phyloP scores from a whole-genome alignment of 805 yeast genomes.

The Pichia ethanolica region DNA sequence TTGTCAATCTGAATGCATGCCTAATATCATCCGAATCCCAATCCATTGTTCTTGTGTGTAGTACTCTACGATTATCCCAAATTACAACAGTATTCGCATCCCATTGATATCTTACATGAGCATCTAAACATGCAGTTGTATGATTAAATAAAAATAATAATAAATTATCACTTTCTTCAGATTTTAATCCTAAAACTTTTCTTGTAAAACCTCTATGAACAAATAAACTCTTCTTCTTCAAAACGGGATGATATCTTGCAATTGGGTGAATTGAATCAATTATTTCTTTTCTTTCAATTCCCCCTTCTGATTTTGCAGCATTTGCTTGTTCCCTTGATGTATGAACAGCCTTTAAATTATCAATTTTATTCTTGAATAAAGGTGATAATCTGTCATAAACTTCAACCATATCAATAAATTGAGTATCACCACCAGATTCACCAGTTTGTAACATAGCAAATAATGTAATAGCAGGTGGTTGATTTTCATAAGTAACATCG shows the following conservation, averaged over 20 bases:
- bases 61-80: constrained; percentile 72
- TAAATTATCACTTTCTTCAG: constrained; percentile 59
- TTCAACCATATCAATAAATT: constrained; percentile 63
- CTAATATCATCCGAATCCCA: constrained; percentile 60
- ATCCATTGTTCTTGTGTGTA: constrained; percentile 65
- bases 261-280: constrained; percentile 62
- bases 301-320: constrained; percentile 46
- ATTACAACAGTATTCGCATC: constrained; percentile 61
- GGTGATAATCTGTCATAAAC: constrained; percentile 70
- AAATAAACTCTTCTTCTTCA: constrained; percentile 51
- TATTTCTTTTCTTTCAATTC: constrained; percentile 57
- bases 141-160: constrained; percentile 50
- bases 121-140: constrained; percentile 44
- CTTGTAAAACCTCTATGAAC: constrained; percentile 57
- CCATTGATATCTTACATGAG: constrained; percentile 66
- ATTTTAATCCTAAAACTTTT: constrained; percentile 62
- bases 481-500: constrained; percentile 67
- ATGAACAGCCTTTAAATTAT: constrained; percentile 60
- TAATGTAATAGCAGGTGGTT: constrained; percentile 65
- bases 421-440: constrained; percentile 77
- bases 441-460: constrained; percentile 49
- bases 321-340: constrained; percentile 65
- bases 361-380: constrained; percentile 47
- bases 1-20: constrained; percentile 70
- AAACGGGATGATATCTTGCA: constrained; percentile 66